A percentile compares a stretch with the other conserved stretches of the same genome.
Evolutionary conservation across 2,329 filamentous ascomycete genomes (phyloP).

Genomic region (Colletotrichum gloeosporioides): DNA sequence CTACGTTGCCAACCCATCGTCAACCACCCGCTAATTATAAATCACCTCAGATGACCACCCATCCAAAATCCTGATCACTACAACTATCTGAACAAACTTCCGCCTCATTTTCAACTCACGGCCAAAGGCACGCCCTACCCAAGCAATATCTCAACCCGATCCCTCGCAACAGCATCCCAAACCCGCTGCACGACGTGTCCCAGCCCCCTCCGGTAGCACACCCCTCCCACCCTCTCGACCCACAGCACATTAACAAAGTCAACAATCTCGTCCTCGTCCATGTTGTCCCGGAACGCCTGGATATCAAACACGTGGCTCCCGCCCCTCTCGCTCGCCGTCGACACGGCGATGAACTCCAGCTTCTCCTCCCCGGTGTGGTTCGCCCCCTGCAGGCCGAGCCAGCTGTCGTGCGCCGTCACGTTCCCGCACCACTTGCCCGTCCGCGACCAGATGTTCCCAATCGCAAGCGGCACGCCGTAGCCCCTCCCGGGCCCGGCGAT

Average conservation of each 20-base stretch:
- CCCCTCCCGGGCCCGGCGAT: conserved; percentile 2
- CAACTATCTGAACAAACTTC: not conserved
- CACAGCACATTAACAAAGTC: conserved; percentile 53
- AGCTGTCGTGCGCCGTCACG: conserved; percentile 49
- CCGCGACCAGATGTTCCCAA: conserved; percentile 46
- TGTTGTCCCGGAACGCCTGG: conserved; percentile 45
- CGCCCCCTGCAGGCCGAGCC: conserved; percentile 50
- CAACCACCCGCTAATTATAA: not conserved
- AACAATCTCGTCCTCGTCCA: conserved; percentile 45
- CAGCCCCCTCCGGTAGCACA: conserved; percentile 46
- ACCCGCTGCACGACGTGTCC: conserved; percentile 46
- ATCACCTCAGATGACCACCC: not conserved
- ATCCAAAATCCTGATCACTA: not conserved
- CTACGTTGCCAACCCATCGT: not conserved
- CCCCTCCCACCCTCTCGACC: conserved; percentile 49
- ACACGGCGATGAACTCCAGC: conserved; percentile 49
- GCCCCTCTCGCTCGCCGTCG: conserved; percentile 42
- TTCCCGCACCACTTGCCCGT: conserved; percentile 44
- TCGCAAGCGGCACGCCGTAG: conserved; percentile 38
- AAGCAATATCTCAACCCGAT: conserved; percentile 46
- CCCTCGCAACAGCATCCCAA: conserved; percentile 44
- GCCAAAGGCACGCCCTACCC: conserved; percentile 31
- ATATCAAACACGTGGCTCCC: conserved; percentile 28
- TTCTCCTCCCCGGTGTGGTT: conserved; percentile 47
- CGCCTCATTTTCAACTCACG: not conserved